These are phyloP conservation scores for Jaapia argillacea DNA, from an alignment of 768 basidiomycete species.

Conservation along the genomic window DNA sequence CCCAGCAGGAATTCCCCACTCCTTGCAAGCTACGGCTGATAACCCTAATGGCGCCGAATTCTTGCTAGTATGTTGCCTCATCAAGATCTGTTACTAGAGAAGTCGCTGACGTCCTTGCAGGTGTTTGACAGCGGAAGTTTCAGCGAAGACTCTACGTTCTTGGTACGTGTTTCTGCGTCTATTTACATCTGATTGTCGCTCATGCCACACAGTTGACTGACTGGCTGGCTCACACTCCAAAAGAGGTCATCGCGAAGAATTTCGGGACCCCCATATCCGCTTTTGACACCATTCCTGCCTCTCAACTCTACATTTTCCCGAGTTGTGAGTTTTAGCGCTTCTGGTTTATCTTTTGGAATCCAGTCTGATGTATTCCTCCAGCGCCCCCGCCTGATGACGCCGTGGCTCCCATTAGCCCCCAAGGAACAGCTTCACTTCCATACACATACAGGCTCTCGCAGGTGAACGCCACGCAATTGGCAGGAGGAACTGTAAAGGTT, in stretches of 20 bases:
- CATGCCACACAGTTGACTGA: conserved; percentile 27
- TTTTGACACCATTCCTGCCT: conserved; percentile 28
- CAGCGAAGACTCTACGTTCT: conserved; percentile 39
- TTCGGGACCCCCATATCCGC: conserved; percentile 26
- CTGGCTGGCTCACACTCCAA: conserved; percentile 40
- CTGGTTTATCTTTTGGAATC: conserved; percentile 25
- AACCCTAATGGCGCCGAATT: conserved; percentile 36
- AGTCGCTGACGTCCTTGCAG: conserved; percentile 12
- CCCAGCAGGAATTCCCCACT: conserved; percentile 40
- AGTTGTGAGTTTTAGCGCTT: conserved; percentile 15
- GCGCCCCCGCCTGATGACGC: conserved; percentile 20
- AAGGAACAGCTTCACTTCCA: conserved; percentile 33
- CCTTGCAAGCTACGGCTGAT: conserved; percentile 34
- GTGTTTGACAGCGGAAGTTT: conserved; percentile 38
- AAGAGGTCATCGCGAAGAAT: conserved; percentile 39
- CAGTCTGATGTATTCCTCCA: conserved; percentile 25
- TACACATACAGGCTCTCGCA: conserved; percentile 40
- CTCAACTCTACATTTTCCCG: conserved; percentile 39
- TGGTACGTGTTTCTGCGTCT: conserved; percentile 17
- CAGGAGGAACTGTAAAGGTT: conserved; percentile 30
- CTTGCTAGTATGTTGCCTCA: conserved; percentile 24
- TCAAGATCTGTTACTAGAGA: background rate
- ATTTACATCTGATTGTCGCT: background rate
- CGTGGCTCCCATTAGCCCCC: conserved; percentile 27
- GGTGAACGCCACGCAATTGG: conserved; percentile 29